phyloP scores from a whole-genome alignment of 2,329 filamentous ascomycete genomes.

The Arthrinium phaeospermum region DNA sequence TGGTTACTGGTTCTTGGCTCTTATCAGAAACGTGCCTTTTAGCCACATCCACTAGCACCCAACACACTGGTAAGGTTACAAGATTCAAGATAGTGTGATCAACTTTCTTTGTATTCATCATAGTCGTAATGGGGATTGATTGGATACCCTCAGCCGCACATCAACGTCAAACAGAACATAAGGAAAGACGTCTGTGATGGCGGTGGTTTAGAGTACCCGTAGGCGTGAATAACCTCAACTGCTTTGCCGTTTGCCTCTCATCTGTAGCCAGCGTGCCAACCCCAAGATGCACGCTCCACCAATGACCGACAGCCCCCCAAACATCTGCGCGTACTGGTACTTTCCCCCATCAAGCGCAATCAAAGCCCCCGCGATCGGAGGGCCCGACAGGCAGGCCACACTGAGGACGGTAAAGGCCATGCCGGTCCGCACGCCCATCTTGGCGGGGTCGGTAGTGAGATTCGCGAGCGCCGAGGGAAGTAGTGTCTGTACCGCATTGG shows the following conservation, averaged over 20 bases:
- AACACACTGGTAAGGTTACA: no score
- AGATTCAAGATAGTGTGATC: no score
- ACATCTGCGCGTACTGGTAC: conserved; percentile 51
- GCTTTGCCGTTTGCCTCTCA: neutral
- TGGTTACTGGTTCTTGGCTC: no score
- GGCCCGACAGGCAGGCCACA: conserved; percentile 55
- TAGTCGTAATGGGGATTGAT: no score
- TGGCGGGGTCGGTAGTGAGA: conserved; percentile 52
- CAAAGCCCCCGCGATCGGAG: conserved; percentile 57
- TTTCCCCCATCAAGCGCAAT: conserved; percentile 47
- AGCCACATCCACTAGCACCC: no score
- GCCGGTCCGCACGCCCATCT: conserved; percentile 53
- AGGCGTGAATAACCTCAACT: neutral
- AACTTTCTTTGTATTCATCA: no score
- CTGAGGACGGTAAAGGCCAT: conserved; percentile 58
- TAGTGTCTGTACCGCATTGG: conserved; percentile 31
- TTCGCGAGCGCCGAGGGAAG: conserved; percentile 28
- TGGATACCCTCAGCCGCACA: no score
- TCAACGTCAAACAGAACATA: no score
- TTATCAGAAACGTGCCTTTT: no score
- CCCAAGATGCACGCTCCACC: neutral
- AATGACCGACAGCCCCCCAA: neutral
- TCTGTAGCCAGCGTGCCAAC: neutral
- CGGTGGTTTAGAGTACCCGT: no score
- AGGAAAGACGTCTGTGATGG: no score